A percentile compares a stretch with the other conserved stretches of the same genome.
Evolutionary conservation across 106 monocot genomes (phyloP).

Genomic region (Hemerocallis citrina): DNA sequence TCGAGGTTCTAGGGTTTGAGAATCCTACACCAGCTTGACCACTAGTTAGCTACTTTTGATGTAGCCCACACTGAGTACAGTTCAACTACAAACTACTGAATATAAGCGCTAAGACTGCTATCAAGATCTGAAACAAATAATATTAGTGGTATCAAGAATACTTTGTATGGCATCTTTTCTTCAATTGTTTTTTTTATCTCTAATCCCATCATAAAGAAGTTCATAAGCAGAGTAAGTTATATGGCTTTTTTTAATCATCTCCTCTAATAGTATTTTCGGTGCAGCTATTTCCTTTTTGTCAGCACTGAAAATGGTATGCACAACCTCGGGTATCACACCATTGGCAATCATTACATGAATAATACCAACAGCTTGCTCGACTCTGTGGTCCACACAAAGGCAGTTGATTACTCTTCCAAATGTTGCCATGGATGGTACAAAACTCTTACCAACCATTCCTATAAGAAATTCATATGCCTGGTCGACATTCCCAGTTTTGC

Average conservation of each 20-base stretch:
- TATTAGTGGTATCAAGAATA: no score
- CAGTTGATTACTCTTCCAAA: slow-evolving; percentile 71
- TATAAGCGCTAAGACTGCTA: no score
- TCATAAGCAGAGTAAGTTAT: slow-evolving; percentile 82
- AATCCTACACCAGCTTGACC: no score
- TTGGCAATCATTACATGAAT: slow-evolving; percentile 59
- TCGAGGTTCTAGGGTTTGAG: no score
- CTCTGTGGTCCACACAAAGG: slow-evolving; percentile 28
- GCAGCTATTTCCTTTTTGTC: slow-evolving; percentile 89
- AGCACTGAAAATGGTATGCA: slow-evolving; percentile 55
- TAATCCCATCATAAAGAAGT: slow-evolving; percentile 83
- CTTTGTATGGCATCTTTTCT: slow-evolving; percentile 21
- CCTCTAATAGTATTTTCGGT: slow-evolving; percentile 90
- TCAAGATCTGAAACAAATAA: no score
- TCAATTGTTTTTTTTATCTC: slow-evolving; percentile 53
- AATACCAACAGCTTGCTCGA: slow-evolving; percentile 52
- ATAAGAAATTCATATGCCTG: slow-evolving; percentile 48
- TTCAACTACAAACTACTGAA: no score
- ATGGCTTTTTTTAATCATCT: slow-evolving; percentile 71
- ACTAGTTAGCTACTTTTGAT: no score
- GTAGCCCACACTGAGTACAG: no score
- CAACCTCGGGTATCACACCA: slow-evolving; percentile 62
- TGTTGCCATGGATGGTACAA: slow-evolving; percentile 65
- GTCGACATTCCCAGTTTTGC: slow-evolving; percentile 47
- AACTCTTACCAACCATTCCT: slow-evolving; percentile 29